Conservation (phyloP, 768 basidiomycete species). For the Russula sp. region DNA sequence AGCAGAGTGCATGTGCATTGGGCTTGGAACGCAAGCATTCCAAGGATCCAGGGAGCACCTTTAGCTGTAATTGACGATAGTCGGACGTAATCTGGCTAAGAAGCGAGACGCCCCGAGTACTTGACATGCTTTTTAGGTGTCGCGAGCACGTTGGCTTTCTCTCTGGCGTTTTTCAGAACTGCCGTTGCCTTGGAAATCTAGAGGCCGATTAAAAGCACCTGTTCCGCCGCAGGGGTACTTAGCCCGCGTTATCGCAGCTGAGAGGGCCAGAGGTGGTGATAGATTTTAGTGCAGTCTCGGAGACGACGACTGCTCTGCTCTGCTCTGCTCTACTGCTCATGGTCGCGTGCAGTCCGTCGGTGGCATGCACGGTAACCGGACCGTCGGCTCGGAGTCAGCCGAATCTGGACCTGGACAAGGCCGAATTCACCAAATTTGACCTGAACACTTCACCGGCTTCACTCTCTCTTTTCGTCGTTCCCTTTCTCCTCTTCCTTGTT, state of each 20-base stretch:
- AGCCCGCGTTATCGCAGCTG: background rate
- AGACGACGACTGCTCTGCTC: no score
- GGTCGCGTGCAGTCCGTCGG: no score
- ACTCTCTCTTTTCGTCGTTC: background rate
- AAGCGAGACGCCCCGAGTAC: constrained; percentile 2
- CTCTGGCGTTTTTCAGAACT: background rate
- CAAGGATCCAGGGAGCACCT: background rate
- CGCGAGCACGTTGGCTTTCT: background rate
- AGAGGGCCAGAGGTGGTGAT: no score
- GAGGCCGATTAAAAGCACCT: background rate
- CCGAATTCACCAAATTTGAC: background rate
- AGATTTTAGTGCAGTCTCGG: no score
- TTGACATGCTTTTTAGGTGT: background rate
- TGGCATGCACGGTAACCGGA: background rate
- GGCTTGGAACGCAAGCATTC: background rate
- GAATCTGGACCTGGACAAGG: background rate
- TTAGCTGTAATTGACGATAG: background rate
- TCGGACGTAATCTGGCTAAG: constrained; percentile 16
- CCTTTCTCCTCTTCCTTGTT: no score
- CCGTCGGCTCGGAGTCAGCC: background rate
- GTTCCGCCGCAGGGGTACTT: background rate
- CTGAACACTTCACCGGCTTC: background rate
- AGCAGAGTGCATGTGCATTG: background rate
- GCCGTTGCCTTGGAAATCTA: background rate
- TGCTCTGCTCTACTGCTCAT: no score